Percentiles rank a stretch among this genome's conserved stretches.
Evolutionary conservation across 1,139 yeast genomes (phyloP).

Genomic region (Yamadazyma epiphylla): DNA sequence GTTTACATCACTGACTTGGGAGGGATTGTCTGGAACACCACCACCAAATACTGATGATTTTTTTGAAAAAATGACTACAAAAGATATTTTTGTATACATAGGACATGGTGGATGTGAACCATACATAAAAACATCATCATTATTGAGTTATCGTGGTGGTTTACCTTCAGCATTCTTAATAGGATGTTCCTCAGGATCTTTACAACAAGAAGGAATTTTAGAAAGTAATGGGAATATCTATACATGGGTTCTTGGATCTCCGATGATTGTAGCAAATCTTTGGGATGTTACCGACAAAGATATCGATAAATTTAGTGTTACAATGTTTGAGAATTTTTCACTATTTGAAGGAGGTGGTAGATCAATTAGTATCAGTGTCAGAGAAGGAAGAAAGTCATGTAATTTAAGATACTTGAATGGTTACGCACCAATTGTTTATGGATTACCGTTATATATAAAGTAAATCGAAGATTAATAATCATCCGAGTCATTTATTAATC

Average conservation of each 20-base stretch:
- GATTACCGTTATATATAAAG: conserved; percentile 18
- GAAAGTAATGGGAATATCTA: conserved; percentile 76
- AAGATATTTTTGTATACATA: conserved; percentile 67
- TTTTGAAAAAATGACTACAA: conserved; percentile 28
- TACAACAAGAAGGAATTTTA: conserved; percentile 55
- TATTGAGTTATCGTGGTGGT: conserved; percentile 18
- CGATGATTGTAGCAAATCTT: conserved; percentile 77
- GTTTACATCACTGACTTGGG: conserved; percentile 48
- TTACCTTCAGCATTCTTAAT: conserved; percentile 75
- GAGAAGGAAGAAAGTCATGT: conserved; percentile 58
- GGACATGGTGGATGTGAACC: conserved; percentile 98
- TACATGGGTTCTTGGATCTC: conserved; percentile 74
- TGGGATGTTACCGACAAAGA: conserved; percentile 99
- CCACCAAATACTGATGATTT: conserved; percentile 52
- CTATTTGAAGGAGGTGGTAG: conserved; percentile 21
- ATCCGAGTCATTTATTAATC: conserved; percentile 1
- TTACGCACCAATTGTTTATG: conserved; percentile 30
- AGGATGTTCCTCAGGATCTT: conserved; percentile 87
- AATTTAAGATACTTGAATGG: conserved; percentile 42
- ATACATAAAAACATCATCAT: conserved; percentile 45
- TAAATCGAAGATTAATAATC: not conserved
- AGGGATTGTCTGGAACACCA: conserved; percentile 46
- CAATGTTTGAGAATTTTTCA: conserved; percentile 63
- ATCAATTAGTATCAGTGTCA: conserved; percentile 15
- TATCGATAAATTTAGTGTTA: conserved; percentile 70